A percentile compares a stretch with the other conserved stretches of the same genome.
Conservation (phyloP, 208 protist genomes). For the Leptomonas pyrrhocoris region DNA sequence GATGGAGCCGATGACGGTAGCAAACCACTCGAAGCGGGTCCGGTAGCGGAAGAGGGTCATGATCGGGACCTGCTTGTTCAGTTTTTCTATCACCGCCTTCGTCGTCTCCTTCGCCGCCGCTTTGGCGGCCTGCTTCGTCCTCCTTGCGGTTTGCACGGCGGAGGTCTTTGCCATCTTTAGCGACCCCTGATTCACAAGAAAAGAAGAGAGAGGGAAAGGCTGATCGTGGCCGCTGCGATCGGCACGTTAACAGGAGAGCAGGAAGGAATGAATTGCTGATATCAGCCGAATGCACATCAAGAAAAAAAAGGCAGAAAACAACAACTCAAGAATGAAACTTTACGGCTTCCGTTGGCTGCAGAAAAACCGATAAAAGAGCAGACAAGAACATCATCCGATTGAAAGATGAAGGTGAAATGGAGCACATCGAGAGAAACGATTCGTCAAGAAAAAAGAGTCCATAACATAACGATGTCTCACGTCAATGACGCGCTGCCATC, state of each 20-base stretch:
- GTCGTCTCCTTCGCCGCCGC: slow-evolving; percentile 24
- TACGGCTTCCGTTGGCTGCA: no score
- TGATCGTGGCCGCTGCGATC: no score
- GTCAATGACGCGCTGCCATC: no score
- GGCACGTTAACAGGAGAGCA: no score
- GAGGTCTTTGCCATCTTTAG: not conserved
- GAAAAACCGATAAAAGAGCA: no score
- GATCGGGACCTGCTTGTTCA: slow-evolving; percentile 44
- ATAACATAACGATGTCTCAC: no score
- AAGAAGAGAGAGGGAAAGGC: not conserved
- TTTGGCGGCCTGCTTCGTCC: not conserved
- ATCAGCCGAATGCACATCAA: no score
- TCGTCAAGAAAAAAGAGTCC: not conserved
- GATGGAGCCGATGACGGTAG: slow-evolving; percentile 70
- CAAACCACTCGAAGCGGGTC: slow-evolving; percentile 41
- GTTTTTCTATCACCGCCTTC: slow-evolving; percentile 1
- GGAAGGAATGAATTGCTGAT: not conserved
- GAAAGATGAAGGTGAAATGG: no score
- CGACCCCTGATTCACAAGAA: not conserved
- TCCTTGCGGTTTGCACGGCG: not conserved
- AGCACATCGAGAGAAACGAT: not conserved
- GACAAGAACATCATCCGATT: no score
- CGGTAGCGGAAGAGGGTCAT: slow-evolving; percentile 73
- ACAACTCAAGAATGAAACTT: no score
- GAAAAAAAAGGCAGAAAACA: no score